Evolutionary conservation across 805 yeast genomes (phyloP).

Genomic region (Sugiyamaella lignohabitans): DNA sequence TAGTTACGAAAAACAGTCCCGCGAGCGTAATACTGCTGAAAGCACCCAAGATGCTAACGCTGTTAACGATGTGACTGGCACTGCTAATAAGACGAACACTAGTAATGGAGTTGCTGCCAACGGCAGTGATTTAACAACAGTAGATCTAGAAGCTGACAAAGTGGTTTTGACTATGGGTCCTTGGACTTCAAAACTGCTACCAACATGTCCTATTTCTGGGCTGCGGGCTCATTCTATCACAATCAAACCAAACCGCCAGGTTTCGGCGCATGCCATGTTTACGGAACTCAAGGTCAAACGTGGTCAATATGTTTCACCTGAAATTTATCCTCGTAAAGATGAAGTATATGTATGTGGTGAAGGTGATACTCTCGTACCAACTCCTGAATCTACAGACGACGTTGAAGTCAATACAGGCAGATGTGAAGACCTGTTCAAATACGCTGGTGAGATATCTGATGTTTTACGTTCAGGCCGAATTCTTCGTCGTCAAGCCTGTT

Average conservation of each 20-base stretch:
- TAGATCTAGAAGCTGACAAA: slow-evolving; percentile 54
- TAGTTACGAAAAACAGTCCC: slow-evolving; percentile 43
- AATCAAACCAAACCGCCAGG: slow-evolving; percentile 70
- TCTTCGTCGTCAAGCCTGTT: slow-evolving; percentile 85
- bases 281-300: slow-evolving; percentile 78
- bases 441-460: slow-evolving; percentile 70
- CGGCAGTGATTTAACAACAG: neutral
- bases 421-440: slow-evolving; percentile 79
- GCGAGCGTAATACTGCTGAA: neutral
- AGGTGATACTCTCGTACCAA: slow-evolving; percentile 82
- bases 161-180: slow-evolving; percentile 90
- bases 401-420: slow-evolving; percentile 81
- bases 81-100: slow-evolving; percentile 3
- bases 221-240: slow-evolving; percentile 93
- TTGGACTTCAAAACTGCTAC: slow-evolving; percentile 88
- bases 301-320: slow-evolving; percentile 64
- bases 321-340: slow-evolving; percentile 88
- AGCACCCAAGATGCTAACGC: neutral
- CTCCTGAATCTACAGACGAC: slow-evolving; percentile 92
- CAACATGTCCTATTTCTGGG: slow-evolving; percentile 92
- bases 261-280: slow-evolving; percentile 90
- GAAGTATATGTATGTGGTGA: slow-evolving; percentile 98
- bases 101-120: slow-evolving; percentile 1
- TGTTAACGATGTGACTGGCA: slow-evolving; percentile 26
- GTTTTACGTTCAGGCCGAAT: slow-evolving; percentile 68